phyloP scores from a whole-genome alignment of 257 asterid species.

The Haberlea rhodopensis region DNA sequence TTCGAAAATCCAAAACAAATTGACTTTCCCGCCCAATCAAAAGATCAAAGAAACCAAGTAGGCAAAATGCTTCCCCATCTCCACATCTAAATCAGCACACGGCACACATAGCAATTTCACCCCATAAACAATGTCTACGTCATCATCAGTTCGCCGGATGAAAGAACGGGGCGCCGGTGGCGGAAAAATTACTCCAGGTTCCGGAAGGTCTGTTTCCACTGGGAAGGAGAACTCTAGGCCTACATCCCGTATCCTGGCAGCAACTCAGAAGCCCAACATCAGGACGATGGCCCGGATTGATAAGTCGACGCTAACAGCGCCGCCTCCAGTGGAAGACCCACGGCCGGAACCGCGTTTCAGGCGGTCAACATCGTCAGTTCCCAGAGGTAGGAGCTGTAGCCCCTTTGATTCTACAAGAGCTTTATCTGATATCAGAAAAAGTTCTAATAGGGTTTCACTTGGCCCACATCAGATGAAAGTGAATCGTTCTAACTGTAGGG shows the following conservation, averaged over 20 bases:
- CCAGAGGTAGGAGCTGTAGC: slow-evolving; percentile 83
- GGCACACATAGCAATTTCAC: too few relatives aligned
- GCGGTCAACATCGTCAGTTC: slow-evolving; percentile 59
- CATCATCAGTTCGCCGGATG: slow-evolving; percentile 53
- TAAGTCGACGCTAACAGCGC: slow-evolving; percentile 30
- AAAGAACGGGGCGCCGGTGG: slow-evolving; percentile 60
- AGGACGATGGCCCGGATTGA: slow-evolving; percentile 56
- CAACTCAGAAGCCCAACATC: slow-evolving; percentile 55
- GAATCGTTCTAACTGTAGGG: slow-evolving; percentile 7
- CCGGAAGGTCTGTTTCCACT: slow-evolving; percentile 43
- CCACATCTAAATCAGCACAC: too few relatives aligned
- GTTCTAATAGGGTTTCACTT: slow-evolving; percentile 39
- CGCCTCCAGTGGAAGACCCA: slow-evolving; percentile 23
- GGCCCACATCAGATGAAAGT: slow-evolving; percentile 36
- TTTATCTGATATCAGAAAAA: slow-evolving; percentile 38
- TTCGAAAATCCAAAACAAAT: too few relatives aligned
- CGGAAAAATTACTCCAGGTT: slow-evolving; percentile 40
- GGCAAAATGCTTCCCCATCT: neutral
- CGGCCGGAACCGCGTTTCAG: slow-evolving; percentile 42
- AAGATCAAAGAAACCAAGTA: too few relatives aligned
- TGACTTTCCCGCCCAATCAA: too few relatives aligned
- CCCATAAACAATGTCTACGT: too few relatives aligned
- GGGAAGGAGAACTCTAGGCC: slow-evolving; percentile 76
- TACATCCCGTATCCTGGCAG: slow-evolving; percentile 46
- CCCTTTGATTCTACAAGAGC: slow-evolving; percentile 52